Conservation (phyloP, 805 yeast genomes). For the Kuraishia floccosa region DNA sequence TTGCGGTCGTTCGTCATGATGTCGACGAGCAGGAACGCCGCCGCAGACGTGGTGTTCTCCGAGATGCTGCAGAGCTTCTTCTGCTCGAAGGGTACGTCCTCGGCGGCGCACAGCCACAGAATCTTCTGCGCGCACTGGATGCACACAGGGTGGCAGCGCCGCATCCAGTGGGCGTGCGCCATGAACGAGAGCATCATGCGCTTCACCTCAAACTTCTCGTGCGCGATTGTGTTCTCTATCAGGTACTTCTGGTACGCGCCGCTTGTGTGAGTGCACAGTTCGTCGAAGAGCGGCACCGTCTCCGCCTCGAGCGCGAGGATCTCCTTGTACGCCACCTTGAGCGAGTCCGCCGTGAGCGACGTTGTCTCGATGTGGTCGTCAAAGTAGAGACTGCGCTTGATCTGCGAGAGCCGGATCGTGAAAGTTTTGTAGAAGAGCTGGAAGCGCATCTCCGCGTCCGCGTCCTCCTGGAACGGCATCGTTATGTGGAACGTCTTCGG, state of each 20-base stretch:
- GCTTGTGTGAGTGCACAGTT: slow-evolving; percentile 2
- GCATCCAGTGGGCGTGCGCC: slow-evolving; percentile 12
- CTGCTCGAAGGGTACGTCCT: slow-evolving; percentile 7
- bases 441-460: slow-evolving; percentile 6
- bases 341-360: slow-evolving; percentile 6
- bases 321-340: slow-evolving; percentile 14
- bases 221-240: slow-evolving; percentile 7
- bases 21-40: slow-evolving; percentile 16
- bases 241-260: slow-evolving; percentile 10
- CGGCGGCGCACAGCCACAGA: slow-evolving; percentile 7
- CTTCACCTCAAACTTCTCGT: slow-evolving; percentile 16
- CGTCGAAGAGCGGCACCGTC: slow-evolving; percentile 5
- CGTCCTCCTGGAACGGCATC: slow-evolving; percentile 9
- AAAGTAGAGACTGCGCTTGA: slow-evolving; percentile 15
- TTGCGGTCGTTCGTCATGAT: slow-evolving; percentile 12
- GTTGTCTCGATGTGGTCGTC: slow-evolving; percentile 9
- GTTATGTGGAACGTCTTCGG: slow-evolving; percentile 12
- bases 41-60: slow-evolving; percentile 13
- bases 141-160: slow-evolving; percentile 10
- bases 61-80: slow-evolving; percentile 14
- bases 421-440: slow-evolving; percentile 11
- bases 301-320: slow-evolving; percentile 4
- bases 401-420: slow-evolving; percentile 10
- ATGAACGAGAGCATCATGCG: slow-evolving; percentile 16
- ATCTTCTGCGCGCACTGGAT: slow-evolving; percentile 10